Conservation (phyloP, 768 basidiomycete species). For the Trametes cingulata region DNA sequence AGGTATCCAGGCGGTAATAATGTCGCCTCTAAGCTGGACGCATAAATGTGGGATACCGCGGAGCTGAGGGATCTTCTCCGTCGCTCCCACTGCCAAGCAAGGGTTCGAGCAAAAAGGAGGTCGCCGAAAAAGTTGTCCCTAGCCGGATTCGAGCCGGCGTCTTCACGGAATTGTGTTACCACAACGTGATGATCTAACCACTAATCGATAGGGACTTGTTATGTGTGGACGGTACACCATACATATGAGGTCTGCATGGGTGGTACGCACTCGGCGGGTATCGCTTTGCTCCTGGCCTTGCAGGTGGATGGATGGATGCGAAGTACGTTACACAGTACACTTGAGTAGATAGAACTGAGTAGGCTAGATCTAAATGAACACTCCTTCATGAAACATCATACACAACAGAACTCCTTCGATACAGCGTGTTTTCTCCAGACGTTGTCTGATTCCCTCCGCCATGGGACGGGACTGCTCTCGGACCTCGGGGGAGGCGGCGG, state of each 20-base stretch:
- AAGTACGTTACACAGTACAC: not conserved
- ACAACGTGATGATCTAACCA: conserved; percentile 29
- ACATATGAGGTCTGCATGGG: not conserved
- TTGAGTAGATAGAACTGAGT: not conserved
- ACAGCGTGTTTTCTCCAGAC: no score
- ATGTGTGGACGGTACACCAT: not conserved
- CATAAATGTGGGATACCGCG: no score
- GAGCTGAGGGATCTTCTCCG: no score
- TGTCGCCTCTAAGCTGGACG: no score
- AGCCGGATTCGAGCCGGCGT: conserved; percentile 26
- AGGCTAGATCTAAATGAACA: not conserved
- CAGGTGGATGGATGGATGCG: not conserved
- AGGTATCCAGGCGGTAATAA: not conserved
- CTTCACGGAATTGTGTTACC: conserved; percentile 26
- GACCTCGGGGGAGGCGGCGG: not conserved
- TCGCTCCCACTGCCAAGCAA: no score
- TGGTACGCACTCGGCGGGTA: no score
- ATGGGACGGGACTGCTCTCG: not conserved
- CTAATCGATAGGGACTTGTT: conserved; percentile 26
- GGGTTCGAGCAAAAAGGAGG: not conserved
- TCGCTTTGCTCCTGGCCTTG: no score
- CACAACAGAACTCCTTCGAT: not conserved
- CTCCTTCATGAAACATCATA: not conserved
- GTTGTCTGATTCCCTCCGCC: no score
- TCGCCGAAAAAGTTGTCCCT: conserved; percentile 16